Evolutionary conservation across 805 yeast genomes (phyloP), one percentile per base, ranked within the genome.

Genomic region (Zygoascus flipseniorum): DNA sequence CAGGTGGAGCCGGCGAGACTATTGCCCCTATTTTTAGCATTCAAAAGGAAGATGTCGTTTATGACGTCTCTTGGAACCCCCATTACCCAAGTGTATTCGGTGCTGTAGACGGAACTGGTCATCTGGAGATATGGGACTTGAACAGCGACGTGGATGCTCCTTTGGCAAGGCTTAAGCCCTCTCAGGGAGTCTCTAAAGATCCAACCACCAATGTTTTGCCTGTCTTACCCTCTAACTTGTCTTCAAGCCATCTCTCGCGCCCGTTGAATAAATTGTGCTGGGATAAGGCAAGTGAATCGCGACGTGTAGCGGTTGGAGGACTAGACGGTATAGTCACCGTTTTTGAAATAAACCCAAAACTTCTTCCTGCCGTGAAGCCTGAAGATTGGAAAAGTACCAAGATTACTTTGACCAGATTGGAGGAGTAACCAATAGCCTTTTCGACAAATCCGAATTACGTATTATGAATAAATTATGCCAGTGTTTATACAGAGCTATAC

Each of bases 61-160:
- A 65, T 55, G 75, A 70, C 52, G 66, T 66, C 1, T 56, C 61
- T 8, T 73, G 76, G 75, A 53, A 61, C n/a, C 75, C 75, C 1
- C 53, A 52, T 11, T 56, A 58, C 13, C 61, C 70, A 2, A 54
- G 62, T 1, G 60, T 69, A 16, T 72, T 72, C 56, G 76, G 70
- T 9, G 42, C 63, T 10, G 71, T 67, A 9, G 71, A 65, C 31
- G 64, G 68, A 2, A 51, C 61, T 2, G 74, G 75, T 1, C 48
- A 52, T 31, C 50, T 72, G 35, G 69, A 69, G 50, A 53, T 74
- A 32, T 74, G 76, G 76, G 69, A 75, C 56, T 54, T 75, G 16
- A 46, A 37, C 6, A 57, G 57, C 23, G 70, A 64, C 43, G 52
- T 61, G 16, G 69, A 67, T 16, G 58, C 57, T 13, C 67, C 73